These are phyloP conservation scores for Kokia cookei DNA, from an alignment of 441 rosid genomes.

Conservation along the genomic window DNA sequence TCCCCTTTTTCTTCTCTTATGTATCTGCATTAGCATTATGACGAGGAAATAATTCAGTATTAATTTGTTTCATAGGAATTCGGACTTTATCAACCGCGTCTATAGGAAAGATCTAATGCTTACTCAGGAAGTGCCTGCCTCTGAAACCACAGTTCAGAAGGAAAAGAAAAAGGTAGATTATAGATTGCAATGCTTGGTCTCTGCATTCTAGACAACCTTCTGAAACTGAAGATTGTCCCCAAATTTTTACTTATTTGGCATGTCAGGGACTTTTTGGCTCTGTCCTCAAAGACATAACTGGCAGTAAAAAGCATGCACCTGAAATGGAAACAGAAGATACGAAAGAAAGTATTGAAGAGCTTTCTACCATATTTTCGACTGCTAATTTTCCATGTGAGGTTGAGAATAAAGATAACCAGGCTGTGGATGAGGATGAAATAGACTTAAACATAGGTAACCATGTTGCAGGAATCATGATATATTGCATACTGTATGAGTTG, in stretches of 20 bases:
- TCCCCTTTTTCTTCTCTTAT: background rate
- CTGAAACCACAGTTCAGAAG: constrained; percentile 35
- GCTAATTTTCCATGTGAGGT: constrained; percentile 50
- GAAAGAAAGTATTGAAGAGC: constrained; percentile 59
- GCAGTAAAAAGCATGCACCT: constrained; percentile 50
- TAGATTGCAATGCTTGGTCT: constrained; percentile 3
- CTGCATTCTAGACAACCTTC: background rate
- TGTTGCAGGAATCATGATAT: background rate
- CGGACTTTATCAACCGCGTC: constrained; percentile 50
- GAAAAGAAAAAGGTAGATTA: constrained; percentile 78
- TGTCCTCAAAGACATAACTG: constrained; percentile 51
- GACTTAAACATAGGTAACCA: constrained; percentile 61
- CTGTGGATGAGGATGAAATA: constrained; percentile 34
- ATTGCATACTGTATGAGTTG: background rate
- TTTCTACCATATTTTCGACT: constrained; percentile 45
- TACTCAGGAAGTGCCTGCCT: constrained; percentile 32
- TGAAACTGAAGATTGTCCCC: background rate
- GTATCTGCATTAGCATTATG: background rate
- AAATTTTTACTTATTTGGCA: constrained; percentile 9
- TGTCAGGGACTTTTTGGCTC: constrained; percentile 80
- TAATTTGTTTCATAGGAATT: constrained; percentile 38
- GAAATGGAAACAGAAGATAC: constrained; percentile 62
- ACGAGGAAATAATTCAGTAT: background rate
- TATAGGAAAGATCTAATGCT: constrained; percentile 40
- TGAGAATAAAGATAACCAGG: constrained; percentile 27